Evolutionary conservation across 192 early-diverging fungal species (phyloP).

Genomic region (Coemansia sp.): DNA sequence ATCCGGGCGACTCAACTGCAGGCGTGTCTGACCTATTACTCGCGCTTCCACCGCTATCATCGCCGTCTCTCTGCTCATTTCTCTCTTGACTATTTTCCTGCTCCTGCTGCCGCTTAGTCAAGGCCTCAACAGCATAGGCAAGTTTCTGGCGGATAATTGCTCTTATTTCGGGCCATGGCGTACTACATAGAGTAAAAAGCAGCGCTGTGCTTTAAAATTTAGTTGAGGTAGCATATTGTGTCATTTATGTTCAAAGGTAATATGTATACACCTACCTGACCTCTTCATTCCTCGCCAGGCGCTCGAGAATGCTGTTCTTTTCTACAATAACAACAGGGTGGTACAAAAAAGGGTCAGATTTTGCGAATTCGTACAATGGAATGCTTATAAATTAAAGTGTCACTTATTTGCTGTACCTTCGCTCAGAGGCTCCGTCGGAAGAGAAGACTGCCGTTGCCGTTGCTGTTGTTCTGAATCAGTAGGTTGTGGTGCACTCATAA

Average conservation of each 20-base stretch:
- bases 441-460: not conserved
- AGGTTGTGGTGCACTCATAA: not conserved
- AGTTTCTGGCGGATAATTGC: conserved; percentile 38
- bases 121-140: conserved; percentile 25
- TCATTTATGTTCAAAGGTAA: not conserved
- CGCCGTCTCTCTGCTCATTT: conserved; percentile 7
- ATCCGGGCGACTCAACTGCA: conserved; percentile 1
- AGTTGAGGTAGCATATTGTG: not conserved
- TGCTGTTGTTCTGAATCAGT: not conserved
- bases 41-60: conserved; percentile 1
- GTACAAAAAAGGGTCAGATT: not conserved
- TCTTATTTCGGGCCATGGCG: conserved; percentile 40
- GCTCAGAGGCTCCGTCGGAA: too few species aligned
- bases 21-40: conserved; percentile 9
- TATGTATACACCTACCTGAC: conserved; percentile 20
- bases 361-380: not conserved
- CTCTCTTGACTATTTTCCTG: not conserved
- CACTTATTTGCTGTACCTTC: not conserved
- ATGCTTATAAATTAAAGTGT: not conserved
- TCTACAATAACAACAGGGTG: conserved; percentile 15
- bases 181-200: conserved; percentile 11
- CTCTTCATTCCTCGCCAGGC: conserved; percentile 36
- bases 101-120: conserved; percentile 11
- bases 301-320: conserved; percentile 29
- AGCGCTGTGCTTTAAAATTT: not conserved